Evolutionary conservation across 306 rosid genomes (phyloP).

Genomic region (Cyclanthera cordifolia): DNA sequence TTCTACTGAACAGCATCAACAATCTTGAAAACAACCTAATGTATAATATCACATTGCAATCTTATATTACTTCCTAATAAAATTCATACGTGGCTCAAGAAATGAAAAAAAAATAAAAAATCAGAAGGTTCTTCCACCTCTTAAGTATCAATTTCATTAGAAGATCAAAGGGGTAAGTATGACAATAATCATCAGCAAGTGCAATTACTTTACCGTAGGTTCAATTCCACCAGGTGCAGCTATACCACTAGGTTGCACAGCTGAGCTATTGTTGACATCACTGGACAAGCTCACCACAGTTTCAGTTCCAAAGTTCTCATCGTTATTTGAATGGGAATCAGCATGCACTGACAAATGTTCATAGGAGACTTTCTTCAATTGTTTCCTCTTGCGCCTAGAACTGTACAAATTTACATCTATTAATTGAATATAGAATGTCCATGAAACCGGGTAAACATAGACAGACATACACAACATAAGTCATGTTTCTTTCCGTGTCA

Average conservation of each 20-base stretch:
- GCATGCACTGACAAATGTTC: conserved; percentile 28
- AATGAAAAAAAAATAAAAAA: not conserved
- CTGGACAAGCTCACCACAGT: conserved; percentile 16
- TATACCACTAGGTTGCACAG: conserved; percentile 15
- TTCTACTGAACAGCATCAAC: not conserved
- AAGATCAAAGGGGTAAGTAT: not conserved
- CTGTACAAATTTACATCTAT: conserved; percentile 25
- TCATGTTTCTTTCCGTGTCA: not conserved
- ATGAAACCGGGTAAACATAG: not conserved
- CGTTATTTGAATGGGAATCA: conserved; percentile 29
- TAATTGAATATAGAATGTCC: not conserved
- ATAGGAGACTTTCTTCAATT: conserved; percentile 41
- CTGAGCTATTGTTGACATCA: conserved; percentile 12
- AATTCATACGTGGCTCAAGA: not conserved
- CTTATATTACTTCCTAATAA: not conserved
- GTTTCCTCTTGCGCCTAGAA: conserved; percentile 44
- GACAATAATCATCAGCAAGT: not conserved
- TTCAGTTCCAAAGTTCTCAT: conserved; percentile 30
- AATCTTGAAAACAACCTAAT: not conserved
- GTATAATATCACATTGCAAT: not conserved
- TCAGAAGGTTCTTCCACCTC: not conserved
- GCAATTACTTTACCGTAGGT: conserved; percentile 33
- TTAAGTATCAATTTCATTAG: not conserved
- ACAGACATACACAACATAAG: not conserved
- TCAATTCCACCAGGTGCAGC: conserved; percentile 21